Conservation (phyloP, 768 basidiomycete species). For the Amanita thiersii region DNA sequence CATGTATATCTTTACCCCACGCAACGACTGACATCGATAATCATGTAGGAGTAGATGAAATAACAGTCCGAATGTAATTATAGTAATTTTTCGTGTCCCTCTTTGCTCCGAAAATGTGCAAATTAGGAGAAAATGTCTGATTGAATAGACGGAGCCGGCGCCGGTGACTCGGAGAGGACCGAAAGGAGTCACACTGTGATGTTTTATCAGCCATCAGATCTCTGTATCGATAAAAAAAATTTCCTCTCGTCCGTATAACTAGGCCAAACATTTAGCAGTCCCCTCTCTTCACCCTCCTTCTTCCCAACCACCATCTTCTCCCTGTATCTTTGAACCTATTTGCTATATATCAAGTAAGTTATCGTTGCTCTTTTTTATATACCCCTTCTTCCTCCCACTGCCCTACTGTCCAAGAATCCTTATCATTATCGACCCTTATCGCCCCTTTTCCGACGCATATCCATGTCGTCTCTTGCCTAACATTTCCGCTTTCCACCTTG, state of each 20-base stretch:
- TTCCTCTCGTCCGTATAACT: constrained; percentile 48
- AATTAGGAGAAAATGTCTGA: neutral
- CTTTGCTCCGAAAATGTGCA: neutral
- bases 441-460: constrained; percentile 17
- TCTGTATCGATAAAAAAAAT: constrained; percentile 55
- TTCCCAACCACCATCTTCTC: constrained; percentile 40
- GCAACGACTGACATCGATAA: neutral
- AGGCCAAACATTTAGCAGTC: constrained; percentile 41
- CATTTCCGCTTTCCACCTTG: constrained; percentile 17
- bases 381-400: constrained; percentile 8
- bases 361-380: constrained; percentile 14
- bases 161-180: constrained; percentile 19
- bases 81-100: too few species aligned
- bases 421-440: constrained; percentile 21
- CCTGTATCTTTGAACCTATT: constrained; percentile 18
- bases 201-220: constrained; percentile 49
- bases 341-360: constrained; percentile 29
- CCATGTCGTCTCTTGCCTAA: constrained; percentile 11
- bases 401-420: constrained; percentile 7
- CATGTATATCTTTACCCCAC: neutral
- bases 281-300: constrained; percentile 27
- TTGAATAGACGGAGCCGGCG: constrained; percentile 9
- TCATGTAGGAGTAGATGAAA: neutral
- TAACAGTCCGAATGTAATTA: neutral
- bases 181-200: constrained; percentile 36